Base-by-base conservation (phyloP, 2,329 filamentous ascomycete species). In the Lasiodiplodia sp. region DNA sequence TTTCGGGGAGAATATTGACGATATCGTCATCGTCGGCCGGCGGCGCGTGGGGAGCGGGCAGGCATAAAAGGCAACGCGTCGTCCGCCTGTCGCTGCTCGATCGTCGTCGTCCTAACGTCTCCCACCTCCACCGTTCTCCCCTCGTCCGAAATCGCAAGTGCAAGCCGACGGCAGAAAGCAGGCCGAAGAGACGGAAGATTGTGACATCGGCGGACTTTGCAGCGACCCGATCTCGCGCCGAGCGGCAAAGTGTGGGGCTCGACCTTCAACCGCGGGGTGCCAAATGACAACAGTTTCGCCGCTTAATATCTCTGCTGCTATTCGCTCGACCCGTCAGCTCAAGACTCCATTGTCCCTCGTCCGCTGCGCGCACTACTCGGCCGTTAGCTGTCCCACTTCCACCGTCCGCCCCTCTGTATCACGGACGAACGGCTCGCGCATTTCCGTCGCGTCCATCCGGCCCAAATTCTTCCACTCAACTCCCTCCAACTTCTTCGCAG, bases 181-280 rank as follows among this genome's bases (percentile, higher is more conserved):
- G 40, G 16, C 58, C 58, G 58, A 49, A 49, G 58, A 21, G 23
- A 18, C 38, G 28, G 31, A 8, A 57, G 5, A 31, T 37, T 25
- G 40, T 11, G 44, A 7, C n/a, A 49, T 64, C 60, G 60, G 60
- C 60, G 44, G 28, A n/a, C 28, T 37, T 52, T 64, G 44, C 18
- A 51, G 47, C 60, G 60, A 64, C 60, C 60, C 60, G 60, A 64
- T 64, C 60, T 64, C 60, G 60, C 47, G 47, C 47, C 44, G 60
- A 64, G 47, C 44, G 60, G 28, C 60, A 34, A 21, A 51, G 28
- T 64, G 60, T 64, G 60, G 60, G 60, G 60, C 60, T 38, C 47
- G 60, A 64, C 28, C 34, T 25, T 18, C 28, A 28, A 34, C 28
- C 58, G 40, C 58, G 25, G 40, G 28, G 40, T 34, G 44, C 58